phyloP scores from a whole-genome alignment of 1,284 basidiomycete species.

The Singerocomus inundabilis region DNA sequence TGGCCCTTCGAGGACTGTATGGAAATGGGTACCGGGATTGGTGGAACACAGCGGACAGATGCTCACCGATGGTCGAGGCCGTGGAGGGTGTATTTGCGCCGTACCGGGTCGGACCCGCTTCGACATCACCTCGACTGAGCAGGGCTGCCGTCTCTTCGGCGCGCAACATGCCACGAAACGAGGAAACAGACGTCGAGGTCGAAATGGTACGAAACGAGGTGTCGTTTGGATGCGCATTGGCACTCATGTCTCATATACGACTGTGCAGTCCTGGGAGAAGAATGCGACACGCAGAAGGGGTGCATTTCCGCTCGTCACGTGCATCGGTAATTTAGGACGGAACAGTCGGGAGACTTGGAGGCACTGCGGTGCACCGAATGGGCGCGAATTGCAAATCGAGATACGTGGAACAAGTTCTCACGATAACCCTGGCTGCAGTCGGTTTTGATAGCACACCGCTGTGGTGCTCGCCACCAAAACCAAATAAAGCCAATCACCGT shows the following conservation, averaged over 20 bases:
- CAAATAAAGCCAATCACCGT: conserved; percentile 32
- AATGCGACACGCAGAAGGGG: no score
- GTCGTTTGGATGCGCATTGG: conserved; percentile 3
- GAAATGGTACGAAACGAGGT: conserved; percentile 26
- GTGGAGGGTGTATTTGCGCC: conserved; percentile 13
- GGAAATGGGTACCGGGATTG: background rate
- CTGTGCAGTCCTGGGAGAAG: background rate
- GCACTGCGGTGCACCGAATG: no score
- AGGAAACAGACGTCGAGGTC: conserved; percentile 29
- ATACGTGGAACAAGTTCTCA: background rate
- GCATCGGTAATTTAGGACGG: no score
- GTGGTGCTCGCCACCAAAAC: conserved; percentile 23
- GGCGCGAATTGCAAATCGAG: conserved; percentile 4
- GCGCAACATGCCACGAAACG: conserved; percentile 26
- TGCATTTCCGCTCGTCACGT: no score
- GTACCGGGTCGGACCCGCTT: conserved; percentile 26
- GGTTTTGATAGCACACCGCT: background rate
- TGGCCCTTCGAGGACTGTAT: conserved; percentile 14
- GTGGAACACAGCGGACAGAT: background rate
- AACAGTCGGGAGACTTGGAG: no score
- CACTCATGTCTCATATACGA: conserved; percentile 16
- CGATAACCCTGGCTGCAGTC: no score
- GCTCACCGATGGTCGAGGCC: conserved; percentile 23
- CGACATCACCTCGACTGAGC: conserved; percentile 25
- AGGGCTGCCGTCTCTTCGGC: conserved; percentile 25